These are phyloP conservation scores for Saprolegnia parasitica DNA, from an alignment of 352 stramenopile species.

Conservation along the genomic window DNA sequence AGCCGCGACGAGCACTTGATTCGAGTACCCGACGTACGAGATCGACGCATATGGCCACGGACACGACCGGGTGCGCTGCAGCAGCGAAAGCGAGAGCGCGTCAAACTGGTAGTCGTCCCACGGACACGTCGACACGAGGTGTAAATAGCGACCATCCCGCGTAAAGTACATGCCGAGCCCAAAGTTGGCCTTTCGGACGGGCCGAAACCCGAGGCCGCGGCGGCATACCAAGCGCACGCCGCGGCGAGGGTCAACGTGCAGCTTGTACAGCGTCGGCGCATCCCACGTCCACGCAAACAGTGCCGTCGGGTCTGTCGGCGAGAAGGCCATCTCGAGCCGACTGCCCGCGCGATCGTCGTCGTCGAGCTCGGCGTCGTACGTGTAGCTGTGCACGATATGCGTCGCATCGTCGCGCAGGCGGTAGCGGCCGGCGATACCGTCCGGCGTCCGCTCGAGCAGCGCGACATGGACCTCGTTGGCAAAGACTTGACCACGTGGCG, in stretches of 20 bases:
- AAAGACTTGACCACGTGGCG: background rate
- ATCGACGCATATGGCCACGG: background rate
- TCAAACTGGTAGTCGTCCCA: constrained; percentile 8
- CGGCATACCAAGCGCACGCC: background rate
- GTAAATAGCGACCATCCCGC: background rate
- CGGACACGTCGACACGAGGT: constrained; percentile 12
- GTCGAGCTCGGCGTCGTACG: constrained; percentile 3
- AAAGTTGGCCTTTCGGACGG: constrained; percentile 8
- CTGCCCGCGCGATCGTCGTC: background rate
- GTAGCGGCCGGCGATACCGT: background rate
- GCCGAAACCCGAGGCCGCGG: background rate
- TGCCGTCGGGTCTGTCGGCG: background rate
- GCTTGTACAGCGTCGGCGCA: constrained; percentile 1
- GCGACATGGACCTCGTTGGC: background rate
- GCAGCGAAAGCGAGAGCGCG: background rate
- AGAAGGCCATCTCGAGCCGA: constrained; percentile 13
- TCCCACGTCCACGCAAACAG: constrained; percentile 10
- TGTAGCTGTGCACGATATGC: background rate
- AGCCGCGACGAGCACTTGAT: background rate
- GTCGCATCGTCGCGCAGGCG: background rate
- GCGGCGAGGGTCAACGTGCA: background rate
- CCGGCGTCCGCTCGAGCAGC: background rate
- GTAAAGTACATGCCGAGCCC: constrained; percentile 5
- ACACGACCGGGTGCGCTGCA: background rate
- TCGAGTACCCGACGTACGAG: background rate